Percentiles rank a stretch among this genome's conserved stretches.
Conservation (phyloP, 768 basidiomycete genomes). For the Mycena albidolilacea region DNA sequence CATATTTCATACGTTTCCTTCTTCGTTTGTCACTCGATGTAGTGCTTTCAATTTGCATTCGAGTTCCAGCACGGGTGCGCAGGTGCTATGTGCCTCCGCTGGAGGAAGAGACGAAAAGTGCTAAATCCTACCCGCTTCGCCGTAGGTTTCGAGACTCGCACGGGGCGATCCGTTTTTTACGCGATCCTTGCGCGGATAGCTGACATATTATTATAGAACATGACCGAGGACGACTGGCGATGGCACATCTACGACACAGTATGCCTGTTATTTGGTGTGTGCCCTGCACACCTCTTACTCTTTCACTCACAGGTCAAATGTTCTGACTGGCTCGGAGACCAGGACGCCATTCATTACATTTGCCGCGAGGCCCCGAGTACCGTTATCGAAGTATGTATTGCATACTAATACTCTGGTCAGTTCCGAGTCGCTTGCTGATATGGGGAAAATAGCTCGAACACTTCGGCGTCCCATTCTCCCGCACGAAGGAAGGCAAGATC, state of each 20-base stretch:
- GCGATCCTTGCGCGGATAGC: slow-evolving; percentile 19
- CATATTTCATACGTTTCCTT: too few relatives aligned
- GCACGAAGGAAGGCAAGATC: slow-evolving; percentile 98
- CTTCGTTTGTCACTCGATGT: too few relatives aligned
- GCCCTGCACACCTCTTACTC: slow-evolving; percentile 34
- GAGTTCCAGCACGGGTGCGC: too few relatives aligned
- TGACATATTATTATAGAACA: slow-evolving; percentile 71
- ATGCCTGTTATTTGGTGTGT: slow-evolving; percentile 47
- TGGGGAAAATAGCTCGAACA: slow-evolving; percentile 98
- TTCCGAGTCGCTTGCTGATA: too few relatives aligned
- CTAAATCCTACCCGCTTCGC: too few relatives aligned
- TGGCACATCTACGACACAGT: slow-evolving; percentile 99
- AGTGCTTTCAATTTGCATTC: too few relatives aligned
- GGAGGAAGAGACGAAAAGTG: too few relatives aligned
- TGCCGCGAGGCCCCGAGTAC: slow-evolving; percentile 95
- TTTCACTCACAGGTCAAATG: slow-evolving; percentile 93
- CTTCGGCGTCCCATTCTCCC: slow-evolving; percentile 98
- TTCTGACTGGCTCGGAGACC: slow-evolving; percentile 99
- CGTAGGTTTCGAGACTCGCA: too few relatives aligned
- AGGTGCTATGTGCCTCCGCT: too few relatives aligned
- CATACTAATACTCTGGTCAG: slow-evolving; percentile 24
- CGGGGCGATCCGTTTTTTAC: slow-evolving; percentile 29
- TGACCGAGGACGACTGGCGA: slow-evolving; percentile 99
- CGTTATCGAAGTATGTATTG: slow-evolving; percentile 82
- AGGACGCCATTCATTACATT: slow-evolving; percentile 99